phyloP scores from a whole-genome alignment of 306 rosid genomes.

The Prunus mira region DNA sequence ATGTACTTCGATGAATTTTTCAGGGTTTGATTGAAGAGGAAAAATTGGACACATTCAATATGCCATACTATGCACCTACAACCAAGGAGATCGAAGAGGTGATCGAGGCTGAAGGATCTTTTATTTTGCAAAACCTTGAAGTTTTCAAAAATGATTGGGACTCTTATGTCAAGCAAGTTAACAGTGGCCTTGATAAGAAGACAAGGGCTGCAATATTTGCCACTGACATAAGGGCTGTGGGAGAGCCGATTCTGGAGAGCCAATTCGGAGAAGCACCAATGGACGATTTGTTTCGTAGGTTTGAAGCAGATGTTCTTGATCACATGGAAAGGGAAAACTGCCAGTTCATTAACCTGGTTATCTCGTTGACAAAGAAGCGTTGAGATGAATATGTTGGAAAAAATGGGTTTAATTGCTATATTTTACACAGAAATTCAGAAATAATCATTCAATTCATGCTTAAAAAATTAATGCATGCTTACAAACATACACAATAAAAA shows the following conservation, averaged over 20 bases:
- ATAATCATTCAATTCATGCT: too few species aligned
- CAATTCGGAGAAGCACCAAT: conserved; percentile 34
- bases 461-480: too few species aligned
- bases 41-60: conserved; percentile 29
- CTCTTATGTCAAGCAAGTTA: conserved; percentile 20
- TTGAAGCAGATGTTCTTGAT: conserved; percentile 13
- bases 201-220: conserved; percentile 16
- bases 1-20: neutral
- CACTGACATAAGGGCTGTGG: conserved; percentile 29
- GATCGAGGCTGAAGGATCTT: conserved; percentile 37
- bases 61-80: conserved; percentile 37
- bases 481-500: too few species aligned
- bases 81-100: conserved; percentile 30
- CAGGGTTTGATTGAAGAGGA: conserved; percentile 33
- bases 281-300: conserved; percentile 40
- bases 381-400: too few species aligned
- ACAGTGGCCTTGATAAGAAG: conserved; percentile 9
- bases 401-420: too few species aligned
- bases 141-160: too few species aligned
- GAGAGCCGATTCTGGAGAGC: conserved; percentile 34
- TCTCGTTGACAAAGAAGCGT: conserved; percentile 17
- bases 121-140: conserved; percentile 21
- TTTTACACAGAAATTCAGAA: too few species aligned
- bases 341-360: conserved; percentile 1
- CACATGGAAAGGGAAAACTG: conserved; percentile 21